Percentiles rank a stretch among this genome's conserved stretches.
phyloP scores from a whole-genome alignment of 495 filamentous ascomycete genomes.

The Hypoxylon cercidicola region DNA sequence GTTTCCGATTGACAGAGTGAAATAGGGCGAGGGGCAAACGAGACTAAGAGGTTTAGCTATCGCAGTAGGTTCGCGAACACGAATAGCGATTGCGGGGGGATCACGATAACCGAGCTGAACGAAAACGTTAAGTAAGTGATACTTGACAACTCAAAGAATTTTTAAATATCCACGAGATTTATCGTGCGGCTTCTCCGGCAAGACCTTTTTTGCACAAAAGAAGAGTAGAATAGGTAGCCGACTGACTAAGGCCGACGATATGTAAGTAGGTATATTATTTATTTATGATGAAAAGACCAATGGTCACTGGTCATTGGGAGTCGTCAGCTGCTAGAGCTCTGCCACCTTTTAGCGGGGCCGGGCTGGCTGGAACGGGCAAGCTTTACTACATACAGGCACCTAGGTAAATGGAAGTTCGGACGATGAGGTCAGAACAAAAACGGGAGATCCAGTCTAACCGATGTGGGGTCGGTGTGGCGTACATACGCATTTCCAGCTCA shows the following conservation, averaged over 20 bases:
- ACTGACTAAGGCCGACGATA: conserved; percentile 26
- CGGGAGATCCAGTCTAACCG: conserved; percentile 20
- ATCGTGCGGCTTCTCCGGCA: conserved; percentile 12
- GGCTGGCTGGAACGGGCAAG: background rate
- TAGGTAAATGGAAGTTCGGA: no score
- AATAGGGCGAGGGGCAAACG: conserved; percentile 11
- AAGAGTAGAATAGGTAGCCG: conserved; percentile 1
- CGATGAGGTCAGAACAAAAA: background rate
- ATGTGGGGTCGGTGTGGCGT: conserved; percentile 7
- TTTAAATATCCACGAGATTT: background rate
- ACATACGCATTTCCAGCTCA: background rate
- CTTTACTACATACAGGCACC: no score
- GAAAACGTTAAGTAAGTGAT: background rate
- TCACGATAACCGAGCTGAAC: background rate
- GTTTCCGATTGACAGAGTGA: conserved; percentile 20
- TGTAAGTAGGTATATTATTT: conserved; percentile 15
- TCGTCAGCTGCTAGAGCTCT: conserved; percentile 41
- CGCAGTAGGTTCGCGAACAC: conserved; percentile 18
- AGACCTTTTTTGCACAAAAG: background rate
- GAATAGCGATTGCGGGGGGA: conserved; percentile 23
- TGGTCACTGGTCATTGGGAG: conserved; percentile 7
- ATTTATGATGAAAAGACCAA: conserved; percentile 20
- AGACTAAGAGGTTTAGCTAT: conserved; percentile 9
- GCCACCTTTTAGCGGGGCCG: conserved; percentile 38
- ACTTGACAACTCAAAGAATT: background rate